phyloP scores from a whole-genome alignment of 2,329 filamentous ascomycete species.

The Aspergillus texensis region DNA sequence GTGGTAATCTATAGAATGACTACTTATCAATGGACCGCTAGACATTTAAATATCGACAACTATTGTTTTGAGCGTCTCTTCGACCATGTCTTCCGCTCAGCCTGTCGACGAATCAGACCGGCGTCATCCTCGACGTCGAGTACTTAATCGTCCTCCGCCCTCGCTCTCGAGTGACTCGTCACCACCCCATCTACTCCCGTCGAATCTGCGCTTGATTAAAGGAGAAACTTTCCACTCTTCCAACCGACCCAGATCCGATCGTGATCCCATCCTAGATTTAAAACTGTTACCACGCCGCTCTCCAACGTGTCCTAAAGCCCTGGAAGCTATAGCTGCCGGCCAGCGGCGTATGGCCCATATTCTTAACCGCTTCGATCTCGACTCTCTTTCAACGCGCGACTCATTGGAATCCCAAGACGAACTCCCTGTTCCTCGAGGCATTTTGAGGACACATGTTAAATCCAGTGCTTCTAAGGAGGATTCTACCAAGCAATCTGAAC shows the following conservation, averaged over 20 bases:
- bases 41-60: not conserved
- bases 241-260: conserved; percentile 41
- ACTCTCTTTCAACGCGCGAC: conserved; percentile 50
- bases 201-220: conserved; percentile 63
- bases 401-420: conserved; percentile 56
- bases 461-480: conserved; percentile 41
- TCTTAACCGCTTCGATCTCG: conserved; percentile 67
- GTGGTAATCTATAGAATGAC: not conserved
- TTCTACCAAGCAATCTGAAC: conserved; percentile 28
- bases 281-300: conserved; percentile 63
- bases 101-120: conserved; percentile 23
- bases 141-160: conserved; percentile 19
- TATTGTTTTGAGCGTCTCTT: not conserved
- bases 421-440: conserved; percentile 61
- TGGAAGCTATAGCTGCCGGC: conserved; percentile 71
- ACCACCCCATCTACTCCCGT: conserved; percentile 28
- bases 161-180: conserved; percentile 22
- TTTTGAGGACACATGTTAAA: conserved; percentile 61
- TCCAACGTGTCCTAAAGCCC: conserved; percentile 56
- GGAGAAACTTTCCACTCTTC: conserved; percentile 65
- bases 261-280: conserved; percentile 47
- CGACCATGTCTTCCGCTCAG: conserved; percentile 34
- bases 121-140: conserved; percentile 39
- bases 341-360: conserved; percentile 69
- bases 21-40: not conserved